These are phyloP conservation scores for Pythium phragmiticola DNA, from an alignment of 352 stramenopile genomes.

Conservation along the genomic window DNA sequence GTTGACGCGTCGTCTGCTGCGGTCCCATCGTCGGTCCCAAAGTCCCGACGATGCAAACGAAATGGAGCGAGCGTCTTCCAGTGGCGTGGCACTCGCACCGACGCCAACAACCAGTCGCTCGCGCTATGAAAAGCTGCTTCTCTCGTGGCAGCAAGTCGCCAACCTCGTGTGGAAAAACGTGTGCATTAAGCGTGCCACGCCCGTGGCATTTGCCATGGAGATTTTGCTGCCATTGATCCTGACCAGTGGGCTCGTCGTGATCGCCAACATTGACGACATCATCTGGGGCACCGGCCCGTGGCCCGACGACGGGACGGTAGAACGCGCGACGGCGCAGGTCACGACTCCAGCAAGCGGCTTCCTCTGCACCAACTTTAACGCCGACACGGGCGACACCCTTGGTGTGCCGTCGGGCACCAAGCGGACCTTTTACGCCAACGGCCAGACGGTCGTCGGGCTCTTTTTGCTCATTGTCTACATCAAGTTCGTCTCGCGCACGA, in stretches of 20 bases:
- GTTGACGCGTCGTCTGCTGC: conserved; percentile 20
- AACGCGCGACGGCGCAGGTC: neutral
- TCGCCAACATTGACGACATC: conserved; percentile 58
- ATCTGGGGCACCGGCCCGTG: conserved; percentile 20
- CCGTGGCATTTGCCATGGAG: conserved; percentile 59
- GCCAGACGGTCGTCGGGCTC: conserved; percentile 31
- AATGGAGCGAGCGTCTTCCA: neutral
- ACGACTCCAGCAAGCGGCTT: conserved; percentile 17
- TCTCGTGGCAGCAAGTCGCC: conserved; percentile 46
- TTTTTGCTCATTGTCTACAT: conserved; percentile 43
- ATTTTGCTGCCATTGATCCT: conserved; percentile 54
- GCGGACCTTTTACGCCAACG: conserved; percentile 62
- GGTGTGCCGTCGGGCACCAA: conserved; percentile 42
- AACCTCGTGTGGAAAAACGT: conserved; percentile 81
- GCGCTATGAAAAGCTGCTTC: conserved; percentile 30
- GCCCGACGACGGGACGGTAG: conserved; percentile 20
- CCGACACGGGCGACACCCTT: conserved; percentile 30
- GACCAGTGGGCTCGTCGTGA: conserved; percentile 49
- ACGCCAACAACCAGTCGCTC: conserved; percentile 12
- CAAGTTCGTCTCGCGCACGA: conserved; percentile 66
- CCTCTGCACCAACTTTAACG: conserved; percentile 37
- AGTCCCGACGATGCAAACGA: neutral
- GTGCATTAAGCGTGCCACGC: conserved; percentile 42
- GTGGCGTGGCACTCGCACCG: neutral
- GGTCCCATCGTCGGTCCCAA: neutral